Base-by-base conservation (phyloP, 805 yeast genomes). In the Wickerhamomyces queroliae region DNA sequence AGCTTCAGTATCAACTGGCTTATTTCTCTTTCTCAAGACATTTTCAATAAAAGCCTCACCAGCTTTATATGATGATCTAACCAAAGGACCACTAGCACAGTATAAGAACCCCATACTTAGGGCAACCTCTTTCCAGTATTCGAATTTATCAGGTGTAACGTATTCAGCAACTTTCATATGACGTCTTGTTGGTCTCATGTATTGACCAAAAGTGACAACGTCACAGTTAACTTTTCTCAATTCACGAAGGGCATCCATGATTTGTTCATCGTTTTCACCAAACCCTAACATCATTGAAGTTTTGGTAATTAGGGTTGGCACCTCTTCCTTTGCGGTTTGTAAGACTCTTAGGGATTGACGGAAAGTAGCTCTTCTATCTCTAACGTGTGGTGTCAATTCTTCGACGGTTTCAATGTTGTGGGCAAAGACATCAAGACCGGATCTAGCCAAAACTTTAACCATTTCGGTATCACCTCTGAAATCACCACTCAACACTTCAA, bases 151-250 rank as follows among this genome's bases (percentile, higher is more conserved):
- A 3, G 99, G 99, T 20, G 79, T 83, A 16, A 93, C 78, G 55
- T 93, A 93, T 51, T 91, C 97, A 10, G 87, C 96, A 32, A 93
- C 99, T 67, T 90, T 90, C 95, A 93, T 89, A 62, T 93, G 99
- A 57, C 99, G 80, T 64, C 86, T 93, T 2, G 99, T 93, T 33
- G 99, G 99, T 60, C 99, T 76, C 97, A 93, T 93, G 63, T 93
- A 93, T 65, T 93, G 99, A 27, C 99, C 99, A 64, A 93, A 93
- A 0, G 99, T 93, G 15, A 93, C 96, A 36, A 93, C 95, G 56
- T 93, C 98, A 61, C 95, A 93, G 8, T 73, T 66, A 33, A 82
- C 74, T 16, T 66, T 78, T 46, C 98, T 76, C 49, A 95, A 68
- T 58, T 87, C 95, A 45, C 62, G 70, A 53, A 93, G 60, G 0